phyloP scores from a whole-genome alignment of 176 grass and related monocot species.

The Carex kokanica region DNA sequence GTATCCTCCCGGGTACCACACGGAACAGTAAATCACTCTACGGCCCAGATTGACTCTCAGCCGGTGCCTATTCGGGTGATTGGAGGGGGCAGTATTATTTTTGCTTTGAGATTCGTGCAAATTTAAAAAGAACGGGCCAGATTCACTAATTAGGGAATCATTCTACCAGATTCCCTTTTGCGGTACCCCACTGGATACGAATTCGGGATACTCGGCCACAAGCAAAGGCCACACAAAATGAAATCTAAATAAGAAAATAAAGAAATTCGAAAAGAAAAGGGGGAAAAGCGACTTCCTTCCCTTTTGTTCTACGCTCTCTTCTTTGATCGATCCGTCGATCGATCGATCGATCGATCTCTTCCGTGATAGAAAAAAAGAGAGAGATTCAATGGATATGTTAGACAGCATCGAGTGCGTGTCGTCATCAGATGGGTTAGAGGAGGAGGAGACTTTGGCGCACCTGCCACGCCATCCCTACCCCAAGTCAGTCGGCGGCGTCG shows the following conservation, averaged over 20 bases:
- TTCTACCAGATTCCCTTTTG: too few relatives aligned
- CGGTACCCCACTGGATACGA: too few relatives aligned
- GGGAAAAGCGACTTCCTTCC: not conserved
- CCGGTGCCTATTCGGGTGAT: too few relatives aligned
- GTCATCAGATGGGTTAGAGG: slow-evolving; percentile 44
- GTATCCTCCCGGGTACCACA: too few relatives aligned
- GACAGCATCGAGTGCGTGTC: slow-evolving; percentile 68
- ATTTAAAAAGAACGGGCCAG: too few relatives aligned
- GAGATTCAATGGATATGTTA: slow-evolving; percentile 40
- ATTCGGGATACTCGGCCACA: not conserved
- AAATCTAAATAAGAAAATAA: not conserved
- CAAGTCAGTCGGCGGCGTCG: slow-evolving; percentile 16
- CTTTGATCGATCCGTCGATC: slow-evolving; percentile 19
- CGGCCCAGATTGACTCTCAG: too few relatives aligned
- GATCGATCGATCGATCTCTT: not conserved
- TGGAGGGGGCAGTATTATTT: too few relatives aligned
- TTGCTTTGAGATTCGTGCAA: too few relatives aligned
- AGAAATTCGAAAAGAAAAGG: slow-evolving; percentile 17
- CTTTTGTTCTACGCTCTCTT: slow-evolving; percentile 24
- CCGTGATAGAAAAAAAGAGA: not conserved
- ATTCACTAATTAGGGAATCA: too few relatives aligned
- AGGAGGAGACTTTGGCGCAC: slow-evolving; percentile 21
- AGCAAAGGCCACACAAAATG: not conserved
- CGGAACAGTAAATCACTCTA: too few relatives aligned
- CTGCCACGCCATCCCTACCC: slow-evolving; percentile 33